Percentiles rank a stretch among this genome's conserved stretches.
phyloP scores from a whole-genome alignment of 2,329 filamentous ascomycete species.

The Alternaria tenuissima region DNA sequence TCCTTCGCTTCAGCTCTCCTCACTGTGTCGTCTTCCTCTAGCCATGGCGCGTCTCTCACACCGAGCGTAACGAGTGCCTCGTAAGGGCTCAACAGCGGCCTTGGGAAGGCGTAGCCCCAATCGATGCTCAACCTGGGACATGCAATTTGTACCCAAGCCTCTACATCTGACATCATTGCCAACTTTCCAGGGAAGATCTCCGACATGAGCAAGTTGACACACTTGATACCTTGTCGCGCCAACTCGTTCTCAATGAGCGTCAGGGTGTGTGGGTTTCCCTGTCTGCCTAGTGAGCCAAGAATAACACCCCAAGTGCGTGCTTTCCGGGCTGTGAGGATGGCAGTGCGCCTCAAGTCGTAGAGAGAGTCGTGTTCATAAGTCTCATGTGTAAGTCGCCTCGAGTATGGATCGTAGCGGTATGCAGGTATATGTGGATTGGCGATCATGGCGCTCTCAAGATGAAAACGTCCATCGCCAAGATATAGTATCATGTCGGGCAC shows the following conservation, averaged over 20 bases:
- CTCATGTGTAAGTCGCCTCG: slow-evolving; percentile 87
- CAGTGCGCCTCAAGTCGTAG: slow-evolving; percentile 78
- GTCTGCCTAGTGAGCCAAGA: slow-evolving; percentile 86
- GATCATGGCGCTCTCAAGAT: slow-evolving; percentile 98
- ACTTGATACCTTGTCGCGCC: slow-evolving; percentile 74
- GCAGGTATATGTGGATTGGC: slow-evolving; percentile 91
- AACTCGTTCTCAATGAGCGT: slow-evolving; percentile 82
- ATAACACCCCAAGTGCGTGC: slow-evolving; percentile 96
- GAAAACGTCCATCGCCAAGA: slow-evolving; percentile 90
- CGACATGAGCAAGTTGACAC: slow-evolving; percentile 84
- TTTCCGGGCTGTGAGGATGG: slow-evolving; percentile 76
- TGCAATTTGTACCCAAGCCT: slow-evolving; percentile 98
- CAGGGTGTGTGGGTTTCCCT: slow-evolving; percentile 95
- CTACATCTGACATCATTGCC: slow-evolving; percentile 89
- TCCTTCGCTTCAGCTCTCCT: slow-evolving; percentile 50
- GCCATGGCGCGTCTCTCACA: slow-evolving; percentile 69
- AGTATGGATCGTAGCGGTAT: slow-evolving; percentile 97
- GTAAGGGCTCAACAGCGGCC: slow-evolving; percentile 90
- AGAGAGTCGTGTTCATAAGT: slow-evolving; percentile 92
- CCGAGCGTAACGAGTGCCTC: slow-evolving; percentile 93
- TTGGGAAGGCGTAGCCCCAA: slow-evolving; percentile 95
- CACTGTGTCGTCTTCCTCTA: slow-evolving; percentile 63
- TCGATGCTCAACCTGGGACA: slow-evolving; percentile 97
- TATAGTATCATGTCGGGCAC: slow-evolving; percentile 79
- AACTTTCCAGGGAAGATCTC: slow-evolving; percentile 98